Evolutionary conservation across 352 stramenopile species (phyloP), one percentile per base, ranked within the genome.

Genomic region (Phytophthora idaei): DNA sequence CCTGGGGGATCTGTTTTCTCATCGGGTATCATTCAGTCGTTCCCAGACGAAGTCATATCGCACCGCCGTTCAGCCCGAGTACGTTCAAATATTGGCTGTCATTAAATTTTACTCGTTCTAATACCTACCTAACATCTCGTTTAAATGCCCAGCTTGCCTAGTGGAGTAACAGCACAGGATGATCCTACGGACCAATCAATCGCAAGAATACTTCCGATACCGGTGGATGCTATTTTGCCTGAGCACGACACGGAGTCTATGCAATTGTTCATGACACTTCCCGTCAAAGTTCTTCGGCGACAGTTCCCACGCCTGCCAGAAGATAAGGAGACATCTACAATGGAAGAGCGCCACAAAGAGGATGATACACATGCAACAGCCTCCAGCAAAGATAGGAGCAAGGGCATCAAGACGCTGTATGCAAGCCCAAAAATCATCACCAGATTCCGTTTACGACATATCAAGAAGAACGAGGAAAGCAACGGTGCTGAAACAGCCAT

Each of bases 1-100:
- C 56, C 46, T 89, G 25, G 85, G 85, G 3, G 85, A 93, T 50
- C 42, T 93, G 2, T 89, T 81, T 54, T 86, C 76, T 4, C 85
- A 93, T 57, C 65, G 64, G 9, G 75, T 93, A 25, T 78, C 82
- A 28, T 76, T 72, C 44, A 53, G 55, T 15, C 73, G 65, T 32
- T 69, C 49, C 21, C 56, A 76, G 8, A 70, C 59, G 17, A 80
- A 76, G 41, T 60, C 65, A 7, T 88, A 90, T 39, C 54, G 73
- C 14, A 62, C 72, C 10, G 79, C 79, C 21, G 69, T 93, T 47
- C 85, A 91, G 49, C 45, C 69, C 2, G 73, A 83, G 85, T 93
- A 82, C 64, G 84, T 81, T 31, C n/a, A 51, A 21, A 21, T 21
- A 21, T 21, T 21, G 0, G 21, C 21, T 21, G 21, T 21, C 21